These are phyloP conservation scores for Haberlea rhodopensis DNA, from an alignment of 257 asterid genomes.

Conservation along the genomic window DNA sequence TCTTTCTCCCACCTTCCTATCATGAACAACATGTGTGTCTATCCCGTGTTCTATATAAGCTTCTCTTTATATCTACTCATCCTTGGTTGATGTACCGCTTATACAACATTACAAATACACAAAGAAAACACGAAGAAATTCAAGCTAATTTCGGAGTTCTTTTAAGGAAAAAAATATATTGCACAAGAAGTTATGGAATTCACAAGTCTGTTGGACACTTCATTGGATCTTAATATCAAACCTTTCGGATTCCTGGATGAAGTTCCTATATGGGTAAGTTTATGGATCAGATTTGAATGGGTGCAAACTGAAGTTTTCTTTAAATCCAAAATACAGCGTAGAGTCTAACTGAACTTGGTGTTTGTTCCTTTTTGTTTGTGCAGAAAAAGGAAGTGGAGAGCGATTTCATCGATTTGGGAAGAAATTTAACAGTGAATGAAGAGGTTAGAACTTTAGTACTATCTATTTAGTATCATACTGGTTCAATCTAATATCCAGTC, in stretches of 20 bases:
- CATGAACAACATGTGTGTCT: slow-evolving; percentile 21
- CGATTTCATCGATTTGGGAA: slow-evolving; percentile 52
- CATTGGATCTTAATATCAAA: slow-evolving; percentile 55
- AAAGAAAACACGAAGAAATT: not conserved
- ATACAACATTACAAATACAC: not conserved
- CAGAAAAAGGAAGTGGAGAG: slow-evolving; percentile 67
- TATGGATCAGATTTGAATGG: not conserved
- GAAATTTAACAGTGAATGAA: slow-evolving; percentile 32
- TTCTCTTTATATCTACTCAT: slow-evolving; percentile 12
- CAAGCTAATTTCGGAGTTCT: not conserved
- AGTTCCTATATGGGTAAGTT: slow-evolving; percentile 22
- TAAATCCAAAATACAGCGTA: too few species aligned
- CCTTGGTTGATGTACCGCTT: not conserved
- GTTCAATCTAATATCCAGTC: too few species aligned
- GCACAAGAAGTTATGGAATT: slow-evolving; percentile 52
- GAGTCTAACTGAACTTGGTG: too few species aligned
- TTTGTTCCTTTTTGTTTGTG: slow-evolving; percentile 15
- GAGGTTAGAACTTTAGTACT: slow-evolving; percentile 40
- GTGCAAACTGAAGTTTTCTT: too few species aligned
- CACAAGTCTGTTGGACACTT: slow-evolving; percentile 54
- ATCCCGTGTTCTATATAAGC: slow-evolving; percentile 13
- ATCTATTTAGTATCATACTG: too few species aligned
- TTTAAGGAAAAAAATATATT: not conserved
- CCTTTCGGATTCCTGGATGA: slow-evolving; percentile 42
- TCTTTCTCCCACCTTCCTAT: slow-evolving; percentile 35